Conservation (phyloP, 2,329 filamentous ascomycete species). For the Mycosphaerelloides madeirae region DNA sequence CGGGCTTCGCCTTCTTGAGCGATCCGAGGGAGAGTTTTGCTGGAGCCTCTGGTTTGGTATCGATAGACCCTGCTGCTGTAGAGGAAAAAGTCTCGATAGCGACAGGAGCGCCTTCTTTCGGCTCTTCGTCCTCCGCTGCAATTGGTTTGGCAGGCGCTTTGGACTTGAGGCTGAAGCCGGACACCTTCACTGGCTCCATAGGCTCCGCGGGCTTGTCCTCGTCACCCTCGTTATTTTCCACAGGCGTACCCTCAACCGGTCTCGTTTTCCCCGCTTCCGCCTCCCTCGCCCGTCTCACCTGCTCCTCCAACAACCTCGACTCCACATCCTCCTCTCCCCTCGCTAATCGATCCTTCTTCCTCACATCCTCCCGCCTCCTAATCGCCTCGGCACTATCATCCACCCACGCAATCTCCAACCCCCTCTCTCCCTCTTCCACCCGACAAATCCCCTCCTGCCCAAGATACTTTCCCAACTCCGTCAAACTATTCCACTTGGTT, state of each 20-base stretch:
- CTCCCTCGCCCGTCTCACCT: slow-evolving; percentile 71
- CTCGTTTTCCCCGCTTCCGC: slow-evolving; percentile 39
- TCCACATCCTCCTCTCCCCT: slow-evolving; percentile 88
- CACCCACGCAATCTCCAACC: slow-evolving; percentile 81
- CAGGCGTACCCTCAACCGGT: slow-evolving; percentile 32
- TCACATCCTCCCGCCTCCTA: slow-evolving; percentile 70
- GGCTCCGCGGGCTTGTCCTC: slow-evolving; percentile 8
- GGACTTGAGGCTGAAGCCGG: slow-evolving; percentile 29
- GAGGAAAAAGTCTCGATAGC: slow-evolving; percentile 30
- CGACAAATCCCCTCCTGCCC: slow-evolving; percentile 82
- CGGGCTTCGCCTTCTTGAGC: slow-evolving; percentile 56
- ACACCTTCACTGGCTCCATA: slow-evolving; percentile 33
- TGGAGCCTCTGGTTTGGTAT: slow-evolving; percentile 29
- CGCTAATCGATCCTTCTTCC: slow-evolving; percentile 79
- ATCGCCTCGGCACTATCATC: slow-evolving; percentile 87
- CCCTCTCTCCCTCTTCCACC: slow-evolving; percentile 87
- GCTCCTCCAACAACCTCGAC: slow-evolving; percentile 73
- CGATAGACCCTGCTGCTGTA: slow-evolving; percentile 11
- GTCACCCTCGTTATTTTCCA: slow-evolving; percentile 32
- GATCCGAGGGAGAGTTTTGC: slow-evolving; percentile 62
- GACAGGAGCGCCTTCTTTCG: slow-evolving; percentile 20
- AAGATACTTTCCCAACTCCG: slow-evolving; percentile 83
- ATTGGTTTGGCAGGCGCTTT: slow-evolving; percentile 22
- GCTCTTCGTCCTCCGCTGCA: slow-evolving; percentile 10
- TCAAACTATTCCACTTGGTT: slow-evolving; percentile 81